Percentiles rank a stretch among this genome's conserved stretches.
These are phyloP conservation scores for Hymenochaete sp. DNA, from an alignment of 1,284 basidiomycete genomes.

Conservation along the genomic window DNA sequence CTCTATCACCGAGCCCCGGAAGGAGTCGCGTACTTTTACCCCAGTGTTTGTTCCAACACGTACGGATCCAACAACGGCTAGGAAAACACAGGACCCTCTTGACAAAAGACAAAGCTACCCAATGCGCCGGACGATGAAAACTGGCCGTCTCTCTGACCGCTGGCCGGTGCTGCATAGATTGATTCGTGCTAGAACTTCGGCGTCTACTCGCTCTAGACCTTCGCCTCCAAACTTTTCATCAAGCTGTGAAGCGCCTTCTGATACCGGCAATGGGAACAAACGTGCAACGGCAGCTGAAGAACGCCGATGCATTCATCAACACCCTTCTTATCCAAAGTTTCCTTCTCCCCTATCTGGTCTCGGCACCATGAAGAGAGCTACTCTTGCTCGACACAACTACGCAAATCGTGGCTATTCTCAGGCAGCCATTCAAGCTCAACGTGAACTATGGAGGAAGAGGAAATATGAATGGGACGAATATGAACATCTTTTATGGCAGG, in stretches of 20 bases:
- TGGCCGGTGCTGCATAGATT: slow-evolving; percentile 16
- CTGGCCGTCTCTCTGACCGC: slow-evolving; percentile 11
- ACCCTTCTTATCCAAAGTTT: slow-evolving; percentile 12
- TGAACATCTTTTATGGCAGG: slow-evolving; percentile 9
- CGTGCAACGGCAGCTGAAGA: slow-evolving; percentile 7
- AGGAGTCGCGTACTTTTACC: not conserved
- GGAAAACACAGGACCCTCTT: slow-evolving; percentile 1
- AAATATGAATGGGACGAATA: slow-evolving; percentile 16
- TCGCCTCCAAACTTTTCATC: too few species aligned
- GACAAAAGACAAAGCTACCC: not conserved
- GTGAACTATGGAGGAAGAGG: slow-evolving; percentile 14
- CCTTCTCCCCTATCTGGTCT: slow-evolving; percentile 15
- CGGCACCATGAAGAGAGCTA: slow-evolving; percentile 1
- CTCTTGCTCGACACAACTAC: slow-evolving; percentile 11
- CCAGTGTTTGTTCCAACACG: too few species aligned
- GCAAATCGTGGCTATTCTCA: slow-evolving; percentile 13
- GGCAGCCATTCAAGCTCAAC: slow-evolving; percentile 8
- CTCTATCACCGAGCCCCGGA: too few species aligned
- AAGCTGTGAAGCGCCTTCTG: not conserved
- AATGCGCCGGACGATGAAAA: slow-evolving; percentile 5
- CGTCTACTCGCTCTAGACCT: not conserved
- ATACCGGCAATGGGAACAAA: slow-evolving; percentile 2
- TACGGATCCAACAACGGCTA: too few species aligned
- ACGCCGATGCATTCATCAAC: too few species aligned
- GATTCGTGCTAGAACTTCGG: slow-evolving; percentile 7